phyloP scores from a whole-genome alignment of 257 asterid genomes.

The Solanum tacnaense region DNA sequence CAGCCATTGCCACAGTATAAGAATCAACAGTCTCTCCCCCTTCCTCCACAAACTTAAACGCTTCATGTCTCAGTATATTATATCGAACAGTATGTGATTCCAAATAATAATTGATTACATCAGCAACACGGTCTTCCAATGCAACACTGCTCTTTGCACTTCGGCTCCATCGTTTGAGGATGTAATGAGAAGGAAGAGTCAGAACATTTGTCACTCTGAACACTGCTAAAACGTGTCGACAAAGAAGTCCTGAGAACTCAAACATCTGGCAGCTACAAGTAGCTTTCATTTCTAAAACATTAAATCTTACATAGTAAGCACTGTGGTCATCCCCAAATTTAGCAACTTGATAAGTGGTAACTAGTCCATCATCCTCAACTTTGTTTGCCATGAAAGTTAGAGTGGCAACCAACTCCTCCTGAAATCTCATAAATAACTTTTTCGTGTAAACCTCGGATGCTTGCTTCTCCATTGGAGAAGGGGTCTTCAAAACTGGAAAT shows the following conservation, averaged over 20 bases:
- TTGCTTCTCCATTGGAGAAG: constrained; percentile 99
- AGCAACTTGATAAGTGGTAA: constrained; percentile 63
- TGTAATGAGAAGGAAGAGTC: constrained; percentile 80
- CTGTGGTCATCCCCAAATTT: constrained; percentile 83
- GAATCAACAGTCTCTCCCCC: constrained; percentile 66
- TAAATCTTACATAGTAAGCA: constrained; percentile 66
- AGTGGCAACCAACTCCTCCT: constrained; percentile 87
- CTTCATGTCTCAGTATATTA: constrained; percentile 80
- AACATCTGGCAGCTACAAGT: constrained; percentile 92
- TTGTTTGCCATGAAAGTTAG: constrained; percentile 82
- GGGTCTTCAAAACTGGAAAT: constrained; percentile 61
- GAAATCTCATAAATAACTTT: constrained; percentile 74
- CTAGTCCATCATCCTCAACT: constrained; percentile 70
- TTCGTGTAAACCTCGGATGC: constrained; percentile 86
- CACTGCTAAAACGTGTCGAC: constrained; percentile 85
- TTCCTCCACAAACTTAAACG: constrained; percentile 73
- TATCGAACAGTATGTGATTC: constrained; percentile 93
- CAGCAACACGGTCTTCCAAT: constrained; percentile 50
- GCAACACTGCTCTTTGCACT: constrained; percentile 75
- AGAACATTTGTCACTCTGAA: constrained; percentile 88
- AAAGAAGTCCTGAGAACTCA: constrained; percentile 91
- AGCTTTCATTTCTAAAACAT: constrained; percentile 87
- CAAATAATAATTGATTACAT: constrained; percentile 59
- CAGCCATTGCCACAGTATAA: constrained; percentile 56
- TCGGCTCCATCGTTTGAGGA: constrained; percentile 86